Base-by-base conservation (phyloP, 495 filamentous ascomycete species). In the Trichoderma erinaceum region DNA sequence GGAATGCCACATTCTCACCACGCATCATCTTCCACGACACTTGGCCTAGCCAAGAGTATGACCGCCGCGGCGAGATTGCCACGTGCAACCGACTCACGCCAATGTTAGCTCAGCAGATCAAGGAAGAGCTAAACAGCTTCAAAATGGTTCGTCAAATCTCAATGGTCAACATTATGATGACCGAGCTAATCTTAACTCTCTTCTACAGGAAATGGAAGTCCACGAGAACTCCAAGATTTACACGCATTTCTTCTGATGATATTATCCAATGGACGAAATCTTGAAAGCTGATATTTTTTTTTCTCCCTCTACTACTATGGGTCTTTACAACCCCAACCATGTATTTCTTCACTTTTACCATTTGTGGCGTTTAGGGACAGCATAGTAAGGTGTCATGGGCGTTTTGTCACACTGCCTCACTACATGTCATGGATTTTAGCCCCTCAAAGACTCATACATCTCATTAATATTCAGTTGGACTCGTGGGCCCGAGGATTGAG, bases 41-140 rank as follows among this genome's bases (percentile, higher is more conserved):
- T 18, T 98, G 95, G 94, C 91, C 93, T 7, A 91, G 88, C 72
- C 88, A 88, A 68, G 95, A 99, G 79, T 99, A 99, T 75, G 95
- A 99, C 74, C 89, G 95, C 63, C 88, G 96, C 46, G 96, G 95
- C 63, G 95, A 99, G 15, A 91, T 97, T 76, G 93, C 95, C 32
- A 99, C 95, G 10, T 99, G 95, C 85, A 99, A 99, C 76, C 90
- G 93, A 68, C 80, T 99, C 69, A 99, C 95, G 52, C 95, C 95
- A 21, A 91, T 98, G 84, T 87, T 99, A 70, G 95, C 95, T 43
- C 95, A 99, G 76, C 95, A 99, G 76, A 99, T 99, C 80, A 98
- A 98, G 81, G 95, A 99, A 79, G 95, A 99, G 79, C 83, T 99
- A 72, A 99, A 99, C 80, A 94, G 88, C 71, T 99, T 98, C 84